Conservation (phyloP, 306 rosid species). For the Purshia tridentata region DNA sequence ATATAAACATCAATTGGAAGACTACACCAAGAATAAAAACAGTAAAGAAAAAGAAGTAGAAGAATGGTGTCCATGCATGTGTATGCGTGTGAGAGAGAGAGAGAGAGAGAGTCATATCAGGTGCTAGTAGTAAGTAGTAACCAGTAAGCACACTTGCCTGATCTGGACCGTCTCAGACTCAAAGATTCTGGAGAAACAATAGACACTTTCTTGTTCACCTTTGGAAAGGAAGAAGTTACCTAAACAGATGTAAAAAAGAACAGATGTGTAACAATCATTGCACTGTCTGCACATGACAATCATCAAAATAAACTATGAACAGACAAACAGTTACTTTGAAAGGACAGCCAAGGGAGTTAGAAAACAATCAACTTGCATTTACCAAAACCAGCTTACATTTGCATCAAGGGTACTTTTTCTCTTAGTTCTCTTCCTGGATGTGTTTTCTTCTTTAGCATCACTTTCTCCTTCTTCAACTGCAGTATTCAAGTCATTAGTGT, state of each 20-base stretch:
- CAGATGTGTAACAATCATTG: background rate
- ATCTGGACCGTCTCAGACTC: slow-evolving; percentile 57
- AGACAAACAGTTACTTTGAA: background rate
- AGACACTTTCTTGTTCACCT: slow-evolving; percentile 15
- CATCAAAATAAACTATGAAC: background rate
- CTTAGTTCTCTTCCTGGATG: slow-evolving; percentile 12
- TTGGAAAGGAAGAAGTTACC: slow-evolving; percentile 19
- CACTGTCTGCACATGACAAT: background rate
- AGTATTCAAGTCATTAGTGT: background rate
- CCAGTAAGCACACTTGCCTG: slow-evolving; percentile 38
- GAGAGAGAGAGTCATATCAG: background rate
- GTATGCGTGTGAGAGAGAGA: background rate
- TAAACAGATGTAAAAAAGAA: slow-evolving; percentile 6
- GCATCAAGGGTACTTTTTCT: slow-evolving; percentile 18
- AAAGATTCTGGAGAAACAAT: slow-evolving; percentile 41
- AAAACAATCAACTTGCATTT: background rate
- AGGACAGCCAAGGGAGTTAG: background rate
- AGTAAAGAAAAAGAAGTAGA: background rate
- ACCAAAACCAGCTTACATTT: slow-evolving; percentile 29
- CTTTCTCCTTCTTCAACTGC: slow-evolving; percentile 21
- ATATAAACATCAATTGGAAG: background rate
- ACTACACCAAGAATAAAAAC: background rate
- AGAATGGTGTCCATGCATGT: background rate
- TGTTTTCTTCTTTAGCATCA: slow-evolving; percentile 13
- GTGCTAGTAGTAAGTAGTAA: background rate